These are phyloP conservation scores for Aulographum hederae DNA, from an alignment of 2,329 filamentous ascomycete genomes.

Conservation along the genomic window DNA sequence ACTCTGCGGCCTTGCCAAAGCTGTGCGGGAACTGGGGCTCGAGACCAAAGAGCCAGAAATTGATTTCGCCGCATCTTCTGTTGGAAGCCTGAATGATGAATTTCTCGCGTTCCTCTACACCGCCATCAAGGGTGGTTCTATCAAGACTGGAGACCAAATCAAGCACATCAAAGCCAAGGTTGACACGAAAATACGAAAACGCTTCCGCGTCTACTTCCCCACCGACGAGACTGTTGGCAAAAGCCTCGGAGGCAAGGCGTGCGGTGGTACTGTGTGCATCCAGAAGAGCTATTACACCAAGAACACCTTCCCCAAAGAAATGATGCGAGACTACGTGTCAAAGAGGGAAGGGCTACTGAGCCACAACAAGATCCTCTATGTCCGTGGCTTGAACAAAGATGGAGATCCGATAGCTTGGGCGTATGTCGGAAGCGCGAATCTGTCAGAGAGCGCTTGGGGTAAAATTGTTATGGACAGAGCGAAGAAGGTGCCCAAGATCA, in stretches of 20 bases:
- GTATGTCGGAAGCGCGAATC: slow-evolving; percentile 80
- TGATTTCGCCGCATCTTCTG: slow-evolving; percentile 64
- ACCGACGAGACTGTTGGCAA: slow-evolving; percentile 39
- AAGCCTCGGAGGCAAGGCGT: slow-evolving; percentile 16
- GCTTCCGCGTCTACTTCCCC: slow-evolving; percentile 66
- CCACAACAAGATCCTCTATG: slow-evolving; percentile 47
- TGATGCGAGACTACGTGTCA: slow-evolving; percentile 62
- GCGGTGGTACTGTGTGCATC: slow-evolving; percentile 70
- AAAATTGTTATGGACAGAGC: slow-evolving; percentile 51
- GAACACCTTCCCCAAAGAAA: slow-evolving; percentile 47
- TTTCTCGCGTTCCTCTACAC: slow-evolving; percentile 44
- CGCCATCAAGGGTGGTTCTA: slow-evolving; percentile 33
- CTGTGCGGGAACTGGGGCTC: slow-evolving; percentile 46
- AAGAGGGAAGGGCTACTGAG: slow-evolving; percentile 55
- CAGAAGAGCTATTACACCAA: slow-evolving; percentile 54
- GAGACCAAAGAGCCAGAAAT: slow-evolving; percentile 11
- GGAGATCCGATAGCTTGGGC: slow-evolving; percentile 43
- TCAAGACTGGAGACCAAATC: not conserved
- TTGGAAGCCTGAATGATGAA: slow-evolving; percentile 55
- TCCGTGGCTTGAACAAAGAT: slow-evolving; percentile 11
- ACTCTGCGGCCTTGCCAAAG: slow-evolving; percentile 52
- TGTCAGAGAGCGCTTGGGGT: slow-evolving; percentile 91
- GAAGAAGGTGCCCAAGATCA: slow-evolving; percentile 55
- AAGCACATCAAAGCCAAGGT: too few relatives aligned
- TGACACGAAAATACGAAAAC: too few relatives aligned